Evolutionary conservation across 352 stramenopile genomes (phyloP).

Genomic region (Pythium monospermum): DNA sequence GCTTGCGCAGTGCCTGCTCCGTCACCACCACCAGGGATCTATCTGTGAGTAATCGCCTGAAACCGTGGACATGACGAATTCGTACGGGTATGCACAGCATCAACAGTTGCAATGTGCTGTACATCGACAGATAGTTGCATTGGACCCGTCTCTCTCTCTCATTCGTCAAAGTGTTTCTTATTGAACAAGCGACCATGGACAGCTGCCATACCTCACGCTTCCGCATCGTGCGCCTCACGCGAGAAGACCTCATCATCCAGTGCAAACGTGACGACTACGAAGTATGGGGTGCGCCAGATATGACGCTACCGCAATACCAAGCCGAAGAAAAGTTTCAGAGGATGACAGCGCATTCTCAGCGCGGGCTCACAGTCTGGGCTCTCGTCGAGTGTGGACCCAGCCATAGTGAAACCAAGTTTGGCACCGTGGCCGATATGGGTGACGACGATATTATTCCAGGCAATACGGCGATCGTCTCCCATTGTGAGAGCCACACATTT

Average conservation of each 20-base stretch:
- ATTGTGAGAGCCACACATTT: slow-evolving; percentile 61
- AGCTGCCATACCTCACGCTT: slow-evolving; percentile 11
- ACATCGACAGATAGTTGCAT: background rate
- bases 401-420: background rate
- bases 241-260: slow-evolving; percentile 49
- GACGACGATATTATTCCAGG: slow-evolving; percentile 19
- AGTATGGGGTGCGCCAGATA: slow-evolving; percentile 23
- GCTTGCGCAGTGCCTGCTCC: too few relatives aligned
- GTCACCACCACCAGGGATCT: too few relatives aligned
- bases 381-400: slow-evolving; percentile 26
- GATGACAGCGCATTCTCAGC: slow-evolving; percentile 36
- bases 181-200: background rate
- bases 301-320: slow-evolving; percentile 39
- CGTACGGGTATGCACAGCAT: too few relatives aligned
- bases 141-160: background rate
- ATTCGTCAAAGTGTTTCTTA: background rate
- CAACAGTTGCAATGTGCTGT: background rate
- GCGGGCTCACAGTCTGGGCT: slow-evolving; percentile 51
- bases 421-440: slow-evolving; percentile 5
- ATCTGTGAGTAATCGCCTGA: too few relatives aligned
- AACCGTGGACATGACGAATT: too few relatives aligned
- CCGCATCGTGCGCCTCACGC: slow-evolving; percentile 43
- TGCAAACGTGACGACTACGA: slow-evolving; percentile 54
- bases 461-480: slow-evolving; percentile 31
- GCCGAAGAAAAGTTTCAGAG: slow-evolving; percentile 39